Conservation (phyloP, 1,284 basidiomycete species). For the Thecaphora thlaspeos region DNA sequence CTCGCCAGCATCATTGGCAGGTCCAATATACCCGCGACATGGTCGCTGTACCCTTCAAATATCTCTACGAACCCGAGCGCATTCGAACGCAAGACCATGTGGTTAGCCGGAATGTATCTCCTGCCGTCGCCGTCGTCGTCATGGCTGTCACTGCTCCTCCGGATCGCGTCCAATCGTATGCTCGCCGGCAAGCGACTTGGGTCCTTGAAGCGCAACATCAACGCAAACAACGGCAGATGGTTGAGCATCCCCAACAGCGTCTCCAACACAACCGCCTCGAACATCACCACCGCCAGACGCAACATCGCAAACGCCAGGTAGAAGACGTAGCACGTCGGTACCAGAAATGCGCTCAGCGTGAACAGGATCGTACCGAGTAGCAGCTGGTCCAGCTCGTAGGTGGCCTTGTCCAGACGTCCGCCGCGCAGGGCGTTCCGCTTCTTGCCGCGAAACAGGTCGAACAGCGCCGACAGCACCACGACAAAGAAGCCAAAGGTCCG, state of each 20-base stretch:
- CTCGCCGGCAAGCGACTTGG: slow-evolving; percentile 58
- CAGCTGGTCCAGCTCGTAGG: slow-evolving; percentile 89
- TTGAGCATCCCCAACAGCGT: slow-evolving; percentile 68
- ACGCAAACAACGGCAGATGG: slow-evolving; percentile 83
- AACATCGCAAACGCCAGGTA: slow-evolving; percentile 78
- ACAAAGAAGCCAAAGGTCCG: slow-evolving; percentile 69
- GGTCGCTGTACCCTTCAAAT: slow-evolving; percentile 34
- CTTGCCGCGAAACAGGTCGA: slow-evolving; percentile 89
- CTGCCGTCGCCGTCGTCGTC: too few species aligned
- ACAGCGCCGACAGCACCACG: slow-evolving; percentile 69
- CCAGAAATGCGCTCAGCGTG: slow-evolving; percentile 83
- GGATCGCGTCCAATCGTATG: background rate
- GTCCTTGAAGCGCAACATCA: slow-evolving; percentile 83
- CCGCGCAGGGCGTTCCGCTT: slow-evolving; percentile 64
- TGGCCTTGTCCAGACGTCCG: slow-evolving; percentile 79
- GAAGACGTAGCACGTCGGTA: slow-evolving; percentile 85
- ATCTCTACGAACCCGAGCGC: slow-evolving; percentile 22
- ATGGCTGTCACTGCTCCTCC: too few species aligned
- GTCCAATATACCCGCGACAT: slow-evolving; percentile 23
- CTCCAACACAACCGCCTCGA: slow-evolving; percentile 18
- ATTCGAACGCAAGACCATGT: slow-evolving; percentile 9
- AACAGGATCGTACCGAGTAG: slow-evolving; percentile 92
- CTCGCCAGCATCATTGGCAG: slow-evolving; percentile 21
- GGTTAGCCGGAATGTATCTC: background rate
- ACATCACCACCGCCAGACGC: slow-evolving; percentile 48